Conservation (phyloP, 2,329 filamentous ascomycete genomes). For the Epicoccum sorghinum region DNA sequence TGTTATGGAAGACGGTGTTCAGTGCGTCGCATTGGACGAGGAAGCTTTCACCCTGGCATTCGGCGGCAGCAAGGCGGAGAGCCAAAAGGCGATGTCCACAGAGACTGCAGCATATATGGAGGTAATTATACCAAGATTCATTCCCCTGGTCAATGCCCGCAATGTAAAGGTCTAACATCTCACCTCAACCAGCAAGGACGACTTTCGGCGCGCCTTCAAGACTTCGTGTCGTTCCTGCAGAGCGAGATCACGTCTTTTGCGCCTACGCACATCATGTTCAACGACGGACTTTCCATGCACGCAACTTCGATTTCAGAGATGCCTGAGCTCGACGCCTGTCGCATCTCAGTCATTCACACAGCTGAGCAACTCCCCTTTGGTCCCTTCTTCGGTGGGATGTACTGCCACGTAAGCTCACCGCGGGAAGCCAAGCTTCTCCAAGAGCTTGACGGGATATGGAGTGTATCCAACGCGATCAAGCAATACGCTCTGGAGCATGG, state of each 20-base stretch:
- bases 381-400: constrained; percentile 4
- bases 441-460: constrained; percentile 4
- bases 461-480: constrained; percentile 2
- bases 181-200: background rate
- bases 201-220: background rate
- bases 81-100: background rate
- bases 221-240: constrained; percentile 6
- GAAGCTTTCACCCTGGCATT: background rate
- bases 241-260: constrained; percentile 2
- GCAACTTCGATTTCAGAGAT: background rate
- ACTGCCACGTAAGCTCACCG: background rate
- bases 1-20: background rate
- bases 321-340: background rate
- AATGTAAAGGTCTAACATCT: background rate
- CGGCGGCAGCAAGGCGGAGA: background rate
- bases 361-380: constrained; percentile 14
- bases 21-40: background rate
- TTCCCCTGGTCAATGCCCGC: background rate
- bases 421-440: background rate
- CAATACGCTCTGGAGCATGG: constrained; percentile 3
- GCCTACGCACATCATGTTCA: constrained; percentile 2
- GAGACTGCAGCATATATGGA: background rate
- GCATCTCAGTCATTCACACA: constrained; percentile 2
- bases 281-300: constrained; percentile 6
- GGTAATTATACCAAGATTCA: background rate